phyloP scores from a whole-genome alignment of 2,329 filamentous ascomycete species.

The Magnaporthiopsis incrustans region DNA sequence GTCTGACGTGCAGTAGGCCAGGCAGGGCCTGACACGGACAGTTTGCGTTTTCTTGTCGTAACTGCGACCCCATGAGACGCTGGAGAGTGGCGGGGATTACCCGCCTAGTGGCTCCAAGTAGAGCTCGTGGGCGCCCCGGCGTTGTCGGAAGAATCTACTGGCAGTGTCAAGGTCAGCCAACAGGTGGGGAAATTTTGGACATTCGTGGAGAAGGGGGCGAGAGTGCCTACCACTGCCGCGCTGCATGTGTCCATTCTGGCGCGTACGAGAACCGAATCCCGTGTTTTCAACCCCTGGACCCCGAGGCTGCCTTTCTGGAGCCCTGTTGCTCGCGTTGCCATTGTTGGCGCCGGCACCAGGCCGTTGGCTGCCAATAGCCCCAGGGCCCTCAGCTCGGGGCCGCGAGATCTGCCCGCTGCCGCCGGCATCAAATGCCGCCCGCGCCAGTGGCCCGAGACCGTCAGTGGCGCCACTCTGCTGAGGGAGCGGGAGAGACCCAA shows the following conservation, averaged over 20 bases:
- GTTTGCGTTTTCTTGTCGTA: background rate
- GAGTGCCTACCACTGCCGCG: constrained; percentile 45
- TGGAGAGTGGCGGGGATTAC: background rate
- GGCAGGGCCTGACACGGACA: background rate
- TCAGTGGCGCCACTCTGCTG: background rate
- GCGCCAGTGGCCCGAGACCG: constrained; percentile 1
- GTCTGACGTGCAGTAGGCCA: background rate
- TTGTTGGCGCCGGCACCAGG: constrained; percentile 40
- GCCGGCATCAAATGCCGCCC: constrained; percentile 5
- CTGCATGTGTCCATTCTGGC: constrained; percentile 53
- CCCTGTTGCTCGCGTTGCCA: constrained; percentile 28
- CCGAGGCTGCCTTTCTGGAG: constrained; percentile 55
- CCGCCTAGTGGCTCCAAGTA: constrained; percentile 6
- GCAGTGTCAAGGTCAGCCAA: background rate
- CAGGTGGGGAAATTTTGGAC: background rate
- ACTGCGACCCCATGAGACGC: no score
- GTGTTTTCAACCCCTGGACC: constrained; percentile 43
- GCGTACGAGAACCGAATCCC: constrained; percentile 46
- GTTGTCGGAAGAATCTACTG: constrained; percentile 5
- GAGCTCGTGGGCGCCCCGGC: constrained; percentile 4
- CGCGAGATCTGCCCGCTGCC: constrained; percentile 1
- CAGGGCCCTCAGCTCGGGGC: constrained; percentile 4
- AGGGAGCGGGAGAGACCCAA: constrained; percentile 1
- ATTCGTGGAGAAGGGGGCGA: background rate
- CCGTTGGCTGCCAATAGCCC: constrained; percentile 55